Base-by-base conservation (phyloP, 768 basidiomycete species). In the Tricholoma bakamatsutake region DNA sequence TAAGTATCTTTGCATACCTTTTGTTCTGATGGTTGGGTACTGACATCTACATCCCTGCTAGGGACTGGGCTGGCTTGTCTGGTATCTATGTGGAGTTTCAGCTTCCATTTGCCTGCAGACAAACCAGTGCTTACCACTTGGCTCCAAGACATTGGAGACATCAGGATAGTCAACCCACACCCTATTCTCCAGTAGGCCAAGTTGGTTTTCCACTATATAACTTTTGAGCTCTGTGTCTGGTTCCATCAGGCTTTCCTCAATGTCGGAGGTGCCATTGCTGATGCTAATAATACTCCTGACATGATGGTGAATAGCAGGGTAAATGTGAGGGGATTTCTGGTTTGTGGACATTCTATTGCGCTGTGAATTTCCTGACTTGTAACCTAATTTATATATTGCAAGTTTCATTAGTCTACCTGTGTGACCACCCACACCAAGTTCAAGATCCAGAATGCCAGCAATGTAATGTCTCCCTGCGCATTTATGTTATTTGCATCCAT, bases 1-100 rank as follows among this genome's bases (percentile, higher is more conserved):
- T 50, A 50, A 33, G 49, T 50, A 50, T 37, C 49, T 50, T 50
- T 50, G 17, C 49, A 34, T 50, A 33, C 49, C 31, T 33, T 46
- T 46, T 13, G 45, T 46, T 28, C 45, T 50, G 49, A 31, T 33
- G 31, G 49, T 15, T 34, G 15, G 24, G 28, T 50, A 50, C 35
- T 50, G 35, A 50, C 49, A 33, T 50, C 35, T 33, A 50, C 35
- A 50, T 50, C 24, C 5, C 21, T 24, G 21, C 21, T 13, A 46
- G 43, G 43, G 43, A 24, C 21, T 24, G 21, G 21, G 21, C 27
- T 46, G 45, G 45, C 24, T 46, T 46, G 45, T 46, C 45, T 46
- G 45, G 28, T 13, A 46, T 46, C 45, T 46, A 46, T 24, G 45
- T 46, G 45, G 45, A 46, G 28, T 27, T 46, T 28, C 24, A 46